Conservation (phyloP, 352 stramenopile genomes). For the Saprolegnia diclina region DNA sequence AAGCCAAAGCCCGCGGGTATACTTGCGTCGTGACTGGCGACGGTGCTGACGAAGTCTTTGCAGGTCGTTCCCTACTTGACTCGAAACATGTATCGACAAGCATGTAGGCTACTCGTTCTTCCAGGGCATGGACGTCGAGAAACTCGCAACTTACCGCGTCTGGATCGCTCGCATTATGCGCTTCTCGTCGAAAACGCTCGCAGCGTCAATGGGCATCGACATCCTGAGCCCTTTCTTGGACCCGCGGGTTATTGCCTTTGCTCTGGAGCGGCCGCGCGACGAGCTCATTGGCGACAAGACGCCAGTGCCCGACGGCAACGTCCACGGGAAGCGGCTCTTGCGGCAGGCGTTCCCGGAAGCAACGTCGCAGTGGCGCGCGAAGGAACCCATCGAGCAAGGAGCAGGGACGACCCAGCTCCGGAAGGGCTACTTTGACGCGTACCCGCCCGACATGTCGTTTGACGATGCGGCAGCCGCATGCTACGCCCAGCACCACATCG, state of each 20-base stretch:
- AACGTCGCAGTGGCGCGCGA: constrained; percentile 77
- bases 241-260: constrained; percentile 58
- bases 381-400: constrained; percentile 85
- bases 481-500: constrained; percentile 41
- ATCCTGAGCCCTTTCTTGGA: constrained; percentile 79
- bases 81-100: background rate
- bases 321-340: constrained; percentile 76
- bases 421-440: constrained; percentile 53
- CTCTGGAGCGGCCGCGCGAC: constrained; percentile 43
- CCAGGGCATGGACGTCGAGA: constrained; percentile 47
- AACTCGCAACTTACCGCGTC: constrained; percentile 60
- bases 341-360: constrained; percentile 80
- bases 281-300: constrained; percentile 63
- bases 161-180: constrained; percentile 75
- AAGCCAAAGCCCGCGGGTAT: constrained; percentile 48
- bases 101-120: constrained; percentile 73
- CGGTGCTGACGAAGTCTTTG: constrained; percentile 83
- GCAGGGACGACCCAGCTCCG: constrained; percentile 63
- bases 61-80: constrained; percentile 33
- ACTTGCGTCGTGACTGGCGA: constrained; percentile 73
- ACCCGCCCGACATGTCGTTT: constrained; percentile 42
- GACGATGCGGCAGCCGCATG: constrained; percentile 31
- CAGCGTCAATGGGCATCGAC: constrained; percentile 48
- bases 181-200: constrained; percentile 74
- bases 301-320: constrained; percentile 42